phyloP scores from a whole-genome alignment of 2,329 filamentous ascomycete species.

The Diaporthe vexans region DNA sequence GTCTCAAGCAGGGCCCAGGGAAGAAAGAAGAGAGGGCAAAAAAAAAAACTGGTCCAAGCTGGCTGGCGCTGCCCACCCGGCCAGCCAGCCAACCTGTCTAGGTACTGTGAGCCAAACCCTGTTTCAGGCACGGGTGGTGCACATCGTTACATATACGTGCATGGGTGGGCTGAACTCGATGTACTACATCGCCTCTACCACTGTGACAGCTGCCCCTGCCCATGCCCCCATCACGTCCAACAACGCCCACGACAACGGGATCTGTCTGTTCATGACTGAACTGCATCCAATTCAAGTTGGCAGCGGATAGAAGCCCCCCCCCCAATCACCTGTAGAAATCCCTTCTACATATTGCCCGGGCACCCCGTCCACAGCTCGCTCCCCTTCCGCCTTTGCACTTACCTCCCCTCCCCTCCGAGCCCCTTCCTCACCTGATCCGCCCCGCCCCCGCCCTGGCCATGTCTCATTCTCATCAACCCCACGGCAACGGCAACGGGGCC shows the following conservation, averaged over 20 bases:
- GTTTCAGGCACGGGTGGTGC: conserved; percentile 22
- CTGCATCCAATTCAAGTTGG: not conserved
- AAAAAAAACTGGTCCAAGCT: not conserved
- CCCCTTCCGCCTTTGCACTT: not conserved
- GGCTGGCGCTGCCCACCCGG: not conserved
- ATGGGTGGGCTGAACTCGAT: not conserved
- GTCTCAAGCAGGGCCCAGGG: not conserved
- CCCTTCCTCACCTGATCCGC: not conserved
- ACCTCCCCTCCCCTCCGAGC: not conserved
- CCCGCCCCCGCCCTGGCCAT: conserved; percentile 30
- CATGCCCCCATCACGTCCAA: not conserved
- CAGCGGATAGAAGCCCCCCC: not conserved
- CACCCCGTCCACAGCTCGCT: not conserved
- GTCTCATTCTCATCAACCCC: conserved; percentile 31
- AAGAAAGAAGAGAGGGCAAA: too few relatives aligned
- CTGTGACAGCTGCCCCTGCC: not conserved
- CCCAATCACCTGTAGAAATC: not conserved
- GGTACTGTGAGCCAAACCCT: not conserved
- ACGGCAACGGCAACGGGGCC: conserved; percentile 19
- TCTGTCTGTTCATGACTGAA: not conserved
- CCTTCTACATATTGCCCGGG: conserved; percentile 1
- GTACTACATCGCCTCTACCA: not conserved
- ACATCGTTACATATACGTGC: conserved; percentile 2
- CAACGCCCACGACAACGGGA: too few relatives aligned
- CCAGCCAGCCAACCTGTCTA: not conserved